phyloP scores from a whole-genome alignment of 352 stramenopile genomes.

The Detonula confervacea region DNA sequence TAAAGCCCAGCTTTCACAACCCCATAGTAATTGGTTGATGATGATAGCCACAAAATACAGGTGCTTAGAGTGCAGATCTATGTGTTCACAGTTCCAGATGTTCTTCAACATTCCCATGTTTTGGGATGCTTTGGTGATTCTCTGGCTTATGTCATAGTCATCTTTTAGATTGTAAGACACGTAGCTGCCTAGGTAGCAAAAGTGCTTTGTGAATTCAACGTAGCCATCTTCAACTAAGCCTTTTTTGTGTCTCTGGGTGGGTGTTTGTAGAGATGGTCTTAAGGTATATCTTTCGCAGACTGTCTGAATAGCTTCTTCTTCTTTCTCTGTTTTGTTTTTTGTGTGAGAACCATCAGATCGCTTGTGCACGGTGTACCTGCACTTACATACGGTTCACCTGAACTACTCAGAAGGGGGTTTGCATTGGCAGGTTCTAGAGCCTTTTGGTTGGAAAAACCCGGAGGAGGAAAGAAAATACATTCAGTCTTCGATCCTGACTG shows the following conservation, averaged over 20 bases:
- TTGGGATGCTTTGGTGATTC: slow-evolving; percentile 11
- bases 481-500: slow-evolving; percentile 55
- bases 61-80: slow-evolving; percentile 23
- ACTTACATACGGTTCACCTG: too few relatives aligned
- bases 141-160: slow-evolving; percentile 29
- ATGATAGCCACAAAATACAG: slow-evolving; percentile 25
- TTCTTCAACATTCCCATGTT: slow-evolving; percentile 23
- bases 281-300: background rate
- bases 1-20: slow-evolving; percentile 43
- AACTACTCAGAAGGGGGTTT: too few relatives aligned
- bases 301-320: background rate
- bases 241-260: background rate
- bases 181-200: slow-evolving; percentile 22
- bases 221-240: background rate
- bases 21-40: slow-evolving; percentile 45
- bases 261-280: background rate
- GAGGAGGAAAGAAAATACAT: slow-evolving; percentile 24
- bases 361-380: too few relatives aligned
- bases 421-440: background rate
- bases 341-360: too few relatives aligned
- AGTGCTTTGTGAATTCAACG: slow-evolving; percentile 24
- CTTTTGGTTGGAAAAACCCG: background rate
- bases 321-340: background rate
- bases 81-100: slow-evolving; percentile 9
- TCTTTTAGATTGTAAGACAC: slow-evolving; percentile 29